Base-by-base conservation (phyloP, 768 basidiomycete genomes). In the Crucibulum laeve region DNA sequence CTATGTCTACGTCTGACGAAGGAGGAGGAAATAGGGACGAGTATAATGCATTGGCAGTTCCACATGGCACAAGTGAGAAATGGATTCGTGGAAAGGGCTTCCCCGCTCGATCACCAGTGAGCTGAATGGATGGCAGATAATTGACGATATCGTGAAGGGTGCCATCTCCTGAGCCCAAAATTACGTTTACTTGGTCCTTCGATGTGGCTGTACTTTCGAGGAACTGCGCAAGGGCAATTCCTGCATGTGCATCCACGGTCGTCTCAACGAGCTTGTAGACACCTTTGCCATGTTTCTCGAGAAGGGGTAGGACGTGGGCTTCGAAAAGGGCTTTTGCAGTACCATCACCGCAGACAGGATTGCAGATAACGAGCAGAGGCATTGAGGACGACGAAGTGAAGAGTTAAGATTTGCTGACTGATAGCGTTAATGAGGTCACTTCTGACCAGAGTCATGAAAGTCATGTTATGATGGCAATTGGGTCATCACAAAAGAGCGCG, bases 21-120 rank as follows among this genome's bases (percentile, higher is more conserved):
- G 37, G 23, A 0, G 79, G 76, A 0, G 82, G 82, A 61, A 87
- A 94, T 22, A 92, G 63, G 5, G 88, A 82, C 4, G 79, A 72
- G 62, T 86, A 93, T 25, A 96, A 71, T 0, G 95, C 95, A 59
- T 98, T 97, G 33, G 92, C 93, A n/a, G 92, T 95, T 19, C 92
- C 92, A 39, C 77, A 77, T 3, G 92, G 91, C 34, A 88, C 61
- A 37, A 76, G 73, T 14, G 68, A 79, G 47, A 84, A 67, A 25
- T 54, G 55, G 43, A 83, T 51, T 38, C 54, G 55, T 25, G 51
- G 52, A 19, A 52, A 36, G 11, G 35, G 35, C 11, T 10, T 13
- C 11, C 19, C 11, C 17, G 18, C 13, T 8, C 35, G 18, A 22
- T 7, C 11, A 25, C 18, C 23, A 21, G 7, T 19, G 46, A 17